phyloP scores from a whole-genome alignment of 257 asterid species.

The Solanum appendiculatum region DNA sequence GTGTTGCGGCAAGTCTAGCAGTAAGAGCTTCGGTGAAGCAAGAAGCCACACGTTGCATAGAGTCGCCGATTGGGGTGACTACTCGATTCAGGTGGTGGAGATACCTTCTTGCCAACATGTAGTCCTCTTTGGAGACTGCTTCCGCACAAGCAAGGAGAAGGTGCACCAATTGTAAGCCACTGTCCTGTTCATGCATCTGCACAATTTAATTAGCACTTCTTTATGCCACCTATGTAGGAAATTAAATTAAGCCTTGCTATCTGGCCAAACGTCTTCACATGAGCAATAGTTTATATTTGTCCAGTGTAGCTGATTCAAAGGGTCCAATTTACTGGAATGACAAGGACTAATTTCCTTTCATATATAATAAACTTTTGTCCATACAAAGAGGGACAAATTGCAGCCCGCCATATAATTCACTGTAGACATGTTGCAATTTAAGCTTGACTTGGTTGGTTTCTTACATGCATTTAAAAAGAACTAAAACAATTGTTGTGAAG shows the following conservation, averaged over 20 bases:
- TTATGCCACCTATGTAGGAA: not conserved
- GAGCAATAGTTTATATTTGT: not conserved
- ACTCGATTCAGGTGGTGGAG: slow-evolving; percentile 65
- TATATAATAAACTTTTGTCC: not conserved
- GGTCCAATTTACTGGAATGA: not conserved
- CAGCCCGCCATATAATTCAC: not conserved
- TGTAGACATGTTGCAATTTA: not conserved
- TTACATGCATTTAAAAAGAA: not conserved
- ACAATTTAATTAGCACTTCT: not conserved
- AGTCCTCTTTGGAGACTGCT: slow-evolving; percentile 78
- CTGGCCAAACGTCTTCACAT: not conserved
- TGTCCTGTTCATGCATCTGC: slow-evolving; percentile 44
- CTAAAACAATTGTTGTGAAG: not conserved
- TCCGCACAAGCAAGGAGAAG: slow-evolving; percentile 79
- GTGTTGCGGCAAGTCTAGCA: slow-evolving; percentile 57
- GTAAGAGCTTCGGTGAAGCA: slow-evolving; percentile 69
- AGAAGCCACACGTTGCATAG: slow-evolving; percentile 85
- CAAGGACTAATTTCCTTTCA: not conserved
- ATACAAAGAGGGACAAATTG: not conserved
- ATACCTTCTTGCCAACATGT: slow-evolving; percentile 67
- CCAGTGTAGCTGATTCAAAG: not conserved
- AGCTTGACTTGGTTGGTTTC: not conserved
- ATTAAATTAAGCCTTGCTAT: not conserved
- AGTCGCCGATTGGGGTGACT: slow-evolving; percentile 63
- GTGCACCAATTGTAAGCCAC: slow-evolving; percentile 76